Conservation (phyloP, 2,329 filamentous ascomycete genomes). For the Aspergillus unguis region DNA sequence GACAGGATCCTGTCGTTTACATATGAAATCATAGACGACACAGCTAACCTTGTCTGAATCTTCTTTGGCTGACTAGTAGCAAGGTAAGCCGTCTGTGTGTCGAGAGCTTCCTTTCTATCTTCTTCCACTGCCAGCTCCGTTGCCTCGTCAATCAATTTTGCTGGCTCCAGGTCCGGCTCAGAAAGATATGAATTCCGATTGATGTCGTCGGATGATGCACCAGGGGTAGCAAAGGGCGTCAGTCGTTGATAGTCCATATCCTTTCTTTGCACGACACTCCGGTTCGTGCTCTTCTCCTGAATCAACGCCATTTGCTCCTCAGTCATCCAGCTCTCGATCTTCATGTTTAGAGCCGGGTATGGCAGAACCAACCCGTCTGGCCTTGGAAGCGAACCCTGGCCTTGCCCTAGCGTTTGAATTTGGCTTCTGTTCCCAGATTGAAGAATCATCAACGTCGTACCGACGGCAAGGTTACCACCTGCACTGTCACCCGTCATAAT, state of each 20-base stretch:
- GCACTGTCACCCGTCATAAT: constrained; percentile 78
- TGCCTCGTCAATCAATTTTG: constrained; percentile 23
- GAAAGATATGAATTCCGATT: constrained; percentile 18
- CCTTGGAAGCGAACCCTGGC: constrained; percentile 60
- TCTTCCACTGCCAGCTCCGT: constrained; percentile 23
- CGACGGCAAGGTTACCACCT: constrained; percentile 75
- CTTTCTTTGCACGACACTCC: constrained; percentile 74
- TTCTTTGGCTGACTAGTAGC: constrained; percentile 42
- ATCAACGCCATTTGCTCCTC: constrained; percentile 97
- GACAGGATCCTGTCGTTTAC: constrained; percentile 93
- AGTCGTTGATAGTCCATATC: constrained; percentile 83
- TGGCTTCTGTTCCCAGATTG: constrained; percentile 64
- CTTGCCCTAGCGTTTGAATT: constrained; percentile 54
- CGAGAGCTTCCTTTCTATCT: constrained; percentile 33
- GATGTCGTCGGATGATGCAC: constrained; percentile 68
- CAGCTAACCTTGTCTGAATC: constrained; percentile 82
- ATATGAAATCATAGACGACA: constrained; percentile 96
- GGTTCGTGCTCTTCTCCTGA: constrained; percentile 75
- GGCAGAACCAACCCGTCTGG: constrained; percentile 81
- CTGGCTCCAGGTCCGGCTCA: constrained; percentile 13
- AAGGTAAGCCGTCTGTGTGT: constrained; percentile 34
- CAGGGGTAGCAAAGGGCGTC: constrained; percentile 70
- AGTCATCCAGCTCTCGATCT: constrained; percentile 98
- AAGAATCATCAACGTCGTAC: constrained; percentile 82
- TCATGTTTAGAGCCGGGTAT: constrained; percentile 92